Conservation (phyloP, 208 protist genomes). For the Trypanosoma theileri region DNA sequence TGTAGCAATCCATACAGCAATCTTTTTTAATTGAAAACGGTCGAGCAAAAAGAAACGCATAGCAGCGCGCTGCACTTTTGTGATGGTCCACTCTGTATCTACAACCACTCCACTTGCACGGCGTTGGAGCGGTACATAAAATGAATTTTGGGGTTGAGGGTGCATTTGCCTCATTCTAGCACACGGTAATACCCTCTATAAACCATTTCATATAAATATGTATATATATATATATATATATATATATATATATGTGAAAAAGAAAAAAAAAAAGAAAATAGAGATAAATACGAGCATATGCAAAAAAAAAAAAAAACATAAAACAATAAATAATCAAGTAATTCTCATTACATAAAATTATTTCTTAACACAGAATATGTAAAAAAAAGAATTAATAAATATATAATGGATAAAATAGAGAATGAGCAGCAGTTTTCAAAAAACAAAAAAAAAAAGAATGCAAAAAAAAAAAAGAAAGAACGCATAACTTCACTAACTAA, state of each 20-base stretch:
- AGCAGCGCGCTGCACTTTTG: background rate
- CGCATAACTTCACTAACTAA: background rate
- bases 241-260: too few relatives aligned
- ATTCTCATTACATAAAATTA: slow-evolving; percentile 4
- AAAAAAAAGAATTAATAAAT: background rate
- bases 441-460: background rate
- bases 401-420: background rate
- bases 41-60: slow-evolving; percentile 27
- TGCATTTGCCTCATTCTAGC: too few relatives aligned
- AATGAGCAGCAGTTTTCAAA: slow-evolving; percentile 1
- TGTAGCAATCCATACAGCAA: slow-evolving; percentile 26
- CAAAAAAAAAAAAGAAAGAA: background rate
- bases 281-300: too few relatives aligned
- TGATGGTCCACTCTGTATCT: background rate
- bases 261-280: too few relatives aligned
- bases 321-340: slow-evolving; percentile 3
- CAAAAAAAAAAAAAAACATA: slow-evolving; percentile 1
- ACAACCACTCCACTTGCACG: background rate
- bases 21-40: slow-evolving; percentile 13
- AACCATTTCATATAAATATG: too few relatives aligned
- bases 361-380: background rate
- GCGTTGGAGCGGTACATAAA: slow-evolving; percentile 12
- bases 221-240: too few relatives aligned
- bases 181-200: too few relatives aligned
- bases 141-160: background rate